Percentiles rank a stretch among this genome's conserved stretches.
Conservation (phyloP, 2,329 filamentous ascomycete species). For the Neofusicoccum ribis region DNA sequence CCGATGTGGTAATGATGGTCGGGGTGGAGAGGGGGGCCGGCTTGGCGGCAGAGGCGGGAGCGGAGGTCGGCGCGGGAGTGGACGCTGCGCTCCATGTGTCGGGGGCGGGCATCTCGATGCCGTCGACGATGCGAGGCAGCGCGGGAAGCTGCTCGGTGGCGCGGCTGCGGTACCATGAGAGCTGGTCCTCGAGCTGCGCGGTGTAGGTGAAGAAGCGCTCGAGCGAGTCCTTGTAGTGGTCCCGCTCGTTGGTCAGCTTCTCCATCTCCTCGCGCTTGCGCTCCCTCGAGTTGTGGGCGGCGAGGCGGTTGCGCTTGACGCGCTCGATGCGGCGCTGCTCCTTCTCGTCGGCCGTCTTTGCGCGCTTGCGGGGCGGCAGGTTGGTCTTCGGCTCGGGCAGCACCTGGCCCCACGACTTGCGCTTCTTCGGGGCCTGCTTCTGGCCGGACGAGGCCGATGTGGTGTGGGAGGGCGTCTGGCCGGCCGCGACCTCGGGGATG, state of each 20-base stretch:
- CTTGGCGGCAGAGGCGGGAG: neutral
- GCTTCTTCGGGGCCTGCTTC: constrained; percentile 76
- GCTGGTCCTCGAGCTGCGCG: constrained; percentile 51
- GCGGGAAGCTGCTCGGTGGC: constrained; percentile 33
- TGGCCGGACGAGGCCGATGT: constrained; percentile 1
- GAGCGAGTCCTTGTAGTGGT: constrained; percentile 63
- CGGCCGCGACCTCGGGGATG: constrained; percentile 25
- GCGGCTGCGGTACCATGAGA: constrained; percentile 39
- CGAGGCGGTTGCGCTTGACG: constrained; percentile 91
- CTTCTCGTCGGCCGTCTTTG: constrained; percentile 98
- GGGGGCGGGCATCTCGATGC: constrained; percentile 22
- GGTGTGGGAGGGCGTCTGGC: neutral
- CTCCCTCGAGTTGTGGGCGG: constrained; percentile 94
- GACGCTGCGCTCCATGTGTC: constrained; percentile 23
- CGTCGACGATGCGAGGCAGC: constrained; percentile 25
- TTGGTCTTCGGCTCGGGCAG: constrained; percentile 96
- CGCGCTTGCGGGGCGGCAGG: constrained; percentile 91
- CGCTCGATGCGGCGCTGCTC: constrained; percentile 97
- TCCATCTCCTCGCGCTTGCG: constrained; percentile 90
- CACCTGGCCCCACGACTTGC: constrained; percentile 98
- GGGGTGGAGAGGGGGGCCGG: neutral
- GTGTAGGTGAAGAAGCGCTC: constrained; percentile 56
- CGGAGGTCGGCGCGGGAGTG: neutral
- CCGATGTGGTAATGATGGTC: neutral
- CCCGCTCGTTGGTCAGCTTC: constrained; percentile 68